A percentile compares a stretch with the other conserved stretches of the same genome.
These are phyloP conservation scores for Botrytis porri DNA, from an alignment of 2,329 filamentous ascomycete species.

Conservation along the genomic window DNA sequence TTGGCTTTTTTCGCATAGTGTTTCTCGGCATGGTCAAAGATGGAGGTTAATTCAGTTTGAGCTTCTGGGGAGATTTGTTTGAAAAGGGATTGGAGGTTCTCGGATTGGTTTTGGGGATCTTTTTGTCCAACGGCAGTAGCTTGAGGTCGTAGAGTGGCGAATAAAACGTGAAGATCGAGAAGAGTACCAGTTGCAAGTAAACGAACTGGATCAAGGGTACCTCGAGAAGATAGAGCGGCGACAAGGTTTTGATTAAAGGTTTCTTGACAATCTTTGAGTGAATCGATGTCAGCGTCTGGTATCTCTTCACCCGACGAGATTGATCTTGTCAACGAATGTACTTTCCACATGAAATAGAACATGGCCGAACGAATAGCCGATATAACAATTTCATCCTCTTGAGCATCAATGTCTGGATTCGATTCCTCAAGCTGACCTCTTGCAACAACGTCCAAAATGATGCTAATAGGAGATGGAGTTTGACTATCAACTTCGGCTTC, in stretches of 20 bases:
- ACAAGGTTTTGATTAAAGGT: conserved; percentile 62
- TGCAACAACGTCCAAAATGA: conserved; percentile 68
- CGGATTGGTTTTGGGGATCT: conserved; percentile 45
- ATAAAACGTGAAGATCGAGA: conserved; percentile 78
- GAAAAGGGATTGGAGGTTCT: conserved; percentile 60
- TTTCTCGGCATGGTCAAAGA: conserved; percentile 75
- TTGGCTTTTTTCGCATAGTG: conserved; percentile 69
- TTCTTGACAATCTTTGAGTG: conserved; percentile 54
- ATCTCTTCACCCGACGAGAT: conserved; percentile 55
- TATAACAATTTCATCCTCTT: conserved; percentile 75
- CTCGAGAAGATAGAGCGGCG: conserved; percentile 63
- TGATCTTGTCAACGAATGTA: conserved; percentile 55
- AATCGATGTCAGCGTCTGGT: conserved; percentile 56
- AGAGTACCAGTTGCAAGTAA: conserved; percentile 72
- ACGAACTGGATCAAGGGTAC: conserved; percentile 73
- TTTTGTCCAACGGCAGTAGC: conserved; percentile 41
- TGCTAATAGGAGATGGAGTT: conserved; percentile 56
- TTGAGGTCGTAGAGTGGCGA: conserved; percentile 64
- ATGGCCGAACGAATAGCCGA: conserved; percentile 73
- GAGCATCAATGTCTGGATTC: conserved; percentile 67
- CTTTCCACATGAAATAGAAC: conserved; percentile 97
- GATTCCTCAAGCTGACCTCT: conserved; percentile 66
- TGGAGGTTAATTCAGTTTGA: conserved; percentile 65
- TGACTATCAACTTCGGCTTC: conserved; percentile 57
- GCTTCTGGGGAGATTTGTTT: conserved; percentile 64